phyloP scores from a whole-genome alignment of 371 early-diverging fungal species.

The Conidiobolus incongruus region DNA sequence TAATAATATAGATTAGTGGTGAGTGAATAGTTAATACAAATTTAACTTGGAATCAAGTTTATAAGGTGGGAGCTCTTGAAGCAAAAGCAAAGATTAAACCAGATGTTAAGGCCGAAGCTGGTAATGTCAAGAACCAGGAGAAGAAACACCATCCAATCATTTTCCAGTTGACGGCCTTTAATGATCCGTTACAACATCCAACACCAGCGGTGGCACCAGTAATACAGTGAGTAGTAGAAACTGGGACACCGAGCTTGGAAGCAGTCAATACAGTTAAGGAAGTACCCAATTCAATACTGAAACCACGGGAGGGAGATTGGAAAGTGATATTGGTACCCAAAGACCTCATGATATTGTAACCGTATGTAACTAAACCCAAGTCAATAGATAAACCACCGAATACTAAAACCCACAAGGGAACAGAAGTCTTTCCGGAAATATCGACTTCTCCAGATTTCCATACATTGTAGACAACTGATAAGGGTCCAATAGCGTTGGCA shows the following conservation, averaged over 20 bases:
- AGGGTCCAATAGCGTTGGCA: constrained; percentile 69
- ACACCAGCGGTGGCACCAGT: constrained; percentile 66
- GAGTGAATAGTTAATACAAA: too few species aligned
- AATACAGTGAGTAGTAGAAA: too few species aligned
- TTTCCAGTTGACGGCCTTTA: constrained; percentile 58
- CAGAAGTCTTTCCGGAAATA: constrained; percentile 17
- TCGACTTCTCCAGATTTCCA: constrained; percentile 32
- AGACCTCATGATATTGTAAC: constrained; percentile 44
- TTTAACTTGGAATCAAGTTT: not conserved
- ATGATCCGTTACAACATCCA: constrained; percentile 53
- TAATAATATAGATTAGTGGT: too few species aligned
- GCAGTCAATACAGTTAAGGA: constrained; percentile 70
- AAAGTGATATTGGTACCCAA: constrained; percentile 73
- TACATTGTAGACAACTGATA: constrained; percentile 39
- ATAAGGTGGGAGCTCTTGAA: constrained; percentile 21
- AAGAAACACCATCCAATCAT: constrained; percentile 39
- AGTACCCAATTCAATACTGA: constrained; percentile 59
- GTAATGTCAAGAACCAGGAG: constrained; percentile 63
- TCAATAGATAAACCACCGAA: constrained; percentile 61
- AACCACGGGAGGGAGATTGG: constrained; percentile 66
- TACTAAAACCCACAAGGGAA: constrained; percentile 57
- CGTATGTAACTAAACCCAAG: constrained; percentile 44
- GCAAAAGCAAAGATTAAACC: constrained; percentile 42
- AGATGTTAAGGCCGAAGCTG: constrained; percentile 38
- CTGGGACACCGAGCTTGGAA: constrained; percentile 58